A percentile compares a stretch with the other conserved stretches of the same genome.
These are phyloP conservation scores for Pseudonectria foliicola DNA, from an alignment of 2,329 filamentous ascomycete genomes.

Conservation along the genomic window DNA sequence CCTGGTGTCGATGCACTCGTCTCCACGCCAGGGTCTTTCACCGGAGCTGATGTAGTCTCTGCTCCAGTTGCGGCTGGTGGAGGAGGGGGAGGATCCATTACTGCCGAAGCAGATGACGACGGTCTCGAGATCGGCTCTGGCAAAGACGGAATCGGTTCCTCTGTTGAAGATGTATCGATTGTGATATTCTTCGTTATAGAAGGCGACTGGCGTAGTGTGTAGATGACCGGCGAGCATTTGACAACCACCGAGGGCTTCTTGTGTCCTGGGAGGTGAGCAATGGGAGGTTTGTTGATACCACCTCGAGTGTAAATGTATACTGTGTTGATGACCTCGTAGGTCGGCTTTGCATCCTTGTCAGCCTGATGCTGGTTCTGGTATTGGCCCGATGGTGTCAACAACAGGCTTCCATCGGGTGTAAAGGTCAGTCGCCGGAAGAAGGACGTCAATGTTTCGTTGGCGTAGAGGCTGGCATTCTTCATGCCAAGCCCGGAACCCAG, in stretches of 20 bases:
- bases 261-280: conserved; percentile 90
- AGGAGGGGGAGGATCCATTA: conserved; percentile 78
- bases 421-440: conserved; percentile 94
- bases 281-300: conserved; percentile 91
- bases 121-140: conserved; percentile 73
- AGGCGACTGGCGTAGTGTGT: conserved; percentile 64
- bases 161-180: conserved; percentile 83
- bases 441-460: conserved; percentile 92
- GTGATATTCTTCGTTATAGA: conserved; percentile 80
- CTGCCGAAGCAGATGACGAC: conserved; percentile 42
- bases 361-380: conserved; percentile 73
- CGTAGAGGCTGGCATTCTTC: conserved; percentile 85
- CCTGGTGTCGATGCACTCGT: conserved; percentile 45
- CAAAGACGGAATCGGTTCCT: conserved; percentile 74
- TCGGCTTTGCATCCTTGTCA: conserved; percentile 61
- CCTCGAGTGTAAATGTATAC: conserved; percentile 97
- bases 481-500: conserved; percentile 52
- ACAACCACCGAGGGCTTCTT: conserved; percentile 98
- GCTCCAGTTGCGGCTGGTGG: conserved; percentile 40
- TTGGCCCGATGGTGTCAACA: conserved; percentile 91
- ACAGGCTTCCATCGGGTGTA: conserved; percentile 85
- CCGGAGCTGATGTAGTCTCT: conserved; percentile 43
- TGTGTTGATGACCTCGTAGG: conserved; percentile 87
- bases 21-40: conserved; percentile 41
- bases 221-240: conserved; percentile 85